phyloP scores from a whole-genome alignment of 176 grass and related monocot genomes.

The Rhipidocladum racemiflorum region DNA sequence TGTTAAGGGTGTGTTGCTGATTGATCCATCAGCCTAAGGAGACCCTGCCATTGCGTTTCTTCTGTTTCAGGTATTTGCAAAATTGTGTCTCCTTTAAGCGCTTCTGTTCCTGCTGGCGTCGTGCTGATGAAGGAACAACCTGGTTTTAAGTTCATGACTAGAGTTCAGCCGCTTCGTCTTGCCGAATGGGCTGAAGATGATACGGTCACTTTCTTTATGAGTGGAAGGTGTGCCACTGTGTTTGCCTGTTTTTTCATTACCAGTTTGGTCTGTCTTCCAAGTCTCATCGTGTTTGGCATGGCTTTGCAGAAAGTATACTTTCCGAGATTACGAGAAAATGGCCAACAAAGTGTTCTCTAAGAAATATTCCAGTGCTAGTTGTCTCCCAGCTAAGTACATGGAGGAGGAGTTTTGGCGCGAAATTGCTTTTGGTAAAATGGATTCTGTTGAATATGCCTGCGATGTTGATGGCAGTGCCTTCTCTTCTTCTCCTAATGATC shows the following conservation, averaged over 20 bases:
- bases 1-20: background rate
- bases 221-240: conserved; percentile 66
- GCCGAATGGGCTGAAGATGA: conserved; percentile 87
- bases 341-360: conserved; percentile 87
- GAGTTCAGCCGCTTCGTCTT: conserved; percentile 89
- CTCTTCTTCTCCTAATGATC: conserved; percentile 77
- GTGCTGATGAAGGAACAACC: conserved; percentile 83
- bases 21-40: background rate
- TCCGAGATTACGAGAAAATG: conserved; percentile 94
- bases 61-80: conserved; percentile 81
- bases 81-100: conserved; percentile 72
- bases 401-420: conserved; percentile 99
- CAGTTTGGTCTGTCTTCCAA: background rate
- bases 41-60: background rate
- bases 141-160: conserved; percentile 93
- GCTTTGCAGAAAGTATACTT: conserved; percentile 90
- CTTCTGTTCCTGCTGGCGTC: conserved; percentile 80
- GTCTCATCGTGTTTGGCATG: conserved; percentile 13
- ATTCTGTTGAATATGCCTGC: conserved; percentile 95
- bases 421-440: conserved; percentile 94
- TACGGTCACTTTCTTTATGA: conserved; percentile 89
- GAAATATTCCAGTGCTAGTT: conserved; percentile 83
- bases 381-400: conserved; percentile 67
- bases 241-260: conserved; percentile 9
- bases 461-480: conserved; percentile 99